These are phyloP conservation scores for Fusarium sp. DNA, from an alignment of 2,329 filamentous ascomycete species.

Conservation along the genomic window DNA sequence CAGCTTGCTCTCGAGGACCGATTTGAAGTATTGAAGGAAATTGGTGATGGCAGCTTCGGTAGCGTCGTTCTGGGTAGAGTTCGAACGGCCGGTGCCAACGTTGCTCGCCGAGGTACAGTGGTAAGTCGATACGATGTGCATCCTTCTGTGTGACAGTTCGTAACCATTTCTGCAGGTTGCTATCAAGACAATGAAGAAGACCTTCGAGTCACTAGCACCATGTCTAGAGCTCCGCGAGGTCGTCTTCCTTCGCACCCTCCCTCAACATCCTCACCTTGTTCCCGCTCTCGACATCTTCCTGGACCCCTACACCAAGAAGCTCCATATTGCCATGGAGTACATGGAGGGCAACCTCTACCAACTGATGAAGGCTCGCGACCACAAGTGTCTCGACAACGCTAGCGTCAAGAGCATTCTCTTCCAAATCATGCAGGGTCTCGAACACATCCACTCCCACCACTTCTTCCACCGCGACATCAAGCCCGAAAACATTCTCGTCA, in stretches of 20 bases:
- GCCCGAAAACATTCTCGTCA: constrained; percentile 97
- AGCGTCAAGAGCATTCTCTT: constrained; percentile 98
- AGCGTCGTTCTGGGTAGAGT: constrained; percentile 94
- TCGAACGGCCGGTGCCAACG: constrained; percentile 86
- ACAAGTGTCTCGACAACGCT: constrained; percentile 89
- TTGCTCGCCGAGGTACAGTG: constrained; percentile 91
- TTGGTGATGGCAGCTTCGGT: constrained; percentile 98
- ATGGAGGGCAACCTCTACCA: constrained; percentile 99
- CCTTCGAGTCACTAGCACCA: constrained; percentile 89
- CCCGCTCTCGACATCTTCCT: constrained; percentile 98
- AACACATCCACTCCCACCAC: constrained; percentile 96
- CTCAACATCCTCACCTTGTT: constrained; percentile 91
- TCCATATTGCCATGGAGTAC: constrained; percentile 99
- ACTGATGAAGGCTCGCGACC: constrained; percentile 97
- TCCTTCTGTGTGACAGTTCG: constrained; percentile 27
- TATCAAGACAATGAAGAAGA: constrained; percentile 99
- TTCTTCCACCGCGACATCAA: constrained; percentile 99
- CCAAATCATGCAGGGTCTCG: constrained; percentile 95
- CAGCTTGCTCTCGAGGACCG: constrained; percentile 85
- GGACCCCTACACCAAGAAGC: constrained; percentile 93
- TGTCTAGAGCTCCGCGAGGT: constrained; percentile 96
- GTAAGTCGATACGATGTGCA: constrained; percentile 67
- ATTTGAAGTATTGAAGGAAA: constrained; percentile 97
- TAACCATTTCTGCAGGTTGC: constrained; percentile 75
- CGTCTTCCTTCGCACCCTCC: constrained; percentile 92